These are phyloP conservation scores for Akebia trifoliata DNA, from an alignment of 164 flowering plant species.

Conservation along the genomic window DNA sequence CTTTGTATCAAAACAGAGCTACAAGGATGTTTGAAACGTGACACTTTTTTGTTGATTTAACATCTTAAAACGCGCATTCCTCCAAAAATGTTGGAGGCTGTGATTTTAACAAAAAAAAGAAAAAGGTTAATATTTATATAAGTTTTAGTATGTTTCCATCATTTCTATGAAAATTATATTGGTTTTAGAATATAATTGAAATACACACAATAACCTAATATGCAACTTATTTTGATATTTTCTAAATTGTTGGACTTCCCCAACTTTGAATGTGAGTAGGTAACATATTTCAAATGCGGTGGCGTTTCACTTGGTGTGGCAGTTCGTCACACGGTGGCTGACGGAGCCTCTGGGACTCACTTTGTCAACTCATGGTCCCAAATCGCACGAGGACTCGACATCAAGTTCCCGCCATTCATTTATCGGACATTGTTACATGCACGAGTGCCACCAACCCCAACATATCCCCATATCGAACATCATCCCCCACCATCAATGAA, in stretches of 20 bases:
- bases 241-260: background rate
- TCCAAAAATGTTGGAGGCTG: too few relatives aligned
- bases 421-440: constrained; percentile 54
- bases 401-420: constrained; percentile 46
- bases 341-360: constrained; percentile 54
- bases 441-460: constrained; percentile 46
- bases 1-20: too few relatives aligned
- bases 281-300: constrained; percentile 50
- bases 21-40: too few relatives aligned
- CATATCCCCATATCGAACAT: constrained; percentile 54
- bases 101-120: too few relatives aligned
- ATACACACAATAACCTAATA: too few relatives aligned
- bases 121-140: too few relatives aligned
- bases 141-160: too few relatives aligned
- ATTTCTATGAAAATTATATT: too few relatives aligned
- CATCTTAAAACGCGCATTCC: too few relatives aligned
- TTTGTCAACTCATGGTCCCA: constrained; percentile 66
- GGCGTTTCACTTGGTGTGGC: constrained; percentile 64
- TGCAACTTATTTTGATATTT: background rate
- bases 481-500: constrained; percentile 42
- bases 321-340: constrained; percentile 59
- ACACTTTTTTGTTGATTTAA: too few relatives aligned
- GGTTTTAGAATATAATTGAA: too few relatives aligned
- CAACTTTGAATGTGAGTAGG: background rate
- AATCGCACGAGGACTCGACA: constrained; percentile 53